Base-by-base conservation (phyloP, 2,329 filamentous ascomycete species). In the Xylaria hypoxylon region DNA sequence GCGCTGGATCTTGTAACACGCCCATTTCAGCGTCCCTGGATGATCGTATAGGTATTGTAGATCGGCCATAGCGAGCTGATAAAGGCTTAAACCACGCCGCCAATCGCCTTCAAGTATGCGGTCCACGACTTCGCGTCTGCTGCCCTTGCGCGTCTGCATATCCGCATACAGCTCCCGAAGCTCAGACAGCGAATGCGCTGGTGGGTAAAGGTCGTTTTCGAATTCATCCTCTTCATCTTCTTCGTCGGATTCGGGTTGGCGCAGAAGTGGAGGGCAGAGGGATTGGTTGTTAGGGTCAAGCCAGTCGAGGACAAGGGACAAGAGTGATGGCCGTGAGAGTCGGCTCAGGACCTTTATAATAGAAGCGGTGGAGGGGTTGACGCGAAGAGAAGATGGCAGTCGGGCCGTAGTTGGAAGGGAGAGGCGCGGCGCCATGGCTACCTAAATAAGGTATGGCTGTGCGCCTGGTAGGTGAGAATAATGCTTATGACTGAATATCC, bases 261-360 rank as follows among this genome's bases (percentile, higher is more conserved):
- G 83, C 51, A 91, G 85, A 75, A 85, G 88, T 0, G 91, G 91
- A 1, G 82, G 82, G 48, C 87, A 90, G 19, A 86, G 81, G 4
- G 84, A 79, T 45, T 88, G 82, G 69, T 91, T 90, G 69, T 84
- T 82, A 55, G 90, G 87, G 64, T 90, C 87, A 2, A 96, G 87
- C 93, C 93, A 97, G 80, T 91, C 86, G 24, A 94, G 84, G 0
- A 87, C 91, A 8, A 97, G 85, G 0, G 89, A 87, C 28, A 96
- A 80, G 24, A 97, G 85, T 0, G 91, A 89, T 52, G 89, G 82
- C 57, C 93, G 89, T 1, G 92, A 91, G 19, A 96, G 85, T 61
- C 89, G 90, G 67, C 83, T 85, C 55, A 97, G 84, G 45, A 86
- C 84, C 77, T 91, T 93, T 70, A 86, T 77, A 55, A 93, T 86